phyloP scores from a whole-genome alignment of 441 rosid genomes.

The Jatropha multifida region DNA sequence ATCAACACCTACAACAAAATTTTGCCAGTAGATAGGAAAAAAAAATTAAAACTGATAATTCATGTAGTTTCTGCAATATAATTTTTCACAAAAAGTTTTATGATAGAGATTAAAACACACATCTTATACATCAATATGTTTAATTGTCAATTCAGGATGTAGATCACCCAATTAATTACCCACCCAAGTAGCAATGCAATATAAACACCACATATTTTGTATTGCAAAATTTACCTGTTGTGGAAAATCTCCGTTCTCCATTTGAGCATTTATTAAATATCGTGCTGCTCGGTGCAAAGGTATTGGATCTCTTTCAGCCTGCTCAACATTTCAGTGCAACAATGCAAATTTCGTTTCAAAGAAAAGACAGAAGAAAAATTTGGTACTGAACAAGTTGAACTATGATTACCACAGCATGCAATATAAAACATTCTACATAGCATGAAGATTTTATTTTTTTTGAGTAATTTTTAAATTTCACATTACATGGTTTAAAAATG shows the following conservation, averaged over 20 bases:
- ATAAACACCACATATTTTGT: background rate
- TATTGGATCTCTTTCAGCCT: conserved; percentile 54
- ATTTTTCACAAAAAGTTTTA: background rate
- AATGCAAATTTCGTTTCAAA: background rate
- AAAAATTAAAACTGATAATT: too few species aligned
- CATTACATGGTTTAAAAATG: too few species aligned
- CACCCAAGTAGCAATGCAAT: background rate
- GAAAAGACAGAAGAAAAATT: background rate
- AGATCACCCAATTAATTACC: too few species aligned
- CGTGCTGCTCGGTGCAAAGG: conserved; percentile 57
- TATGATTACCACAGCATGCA: background rate
- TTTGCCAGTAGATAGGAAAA: too few species aligned
- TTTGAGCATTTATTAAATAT: conserved; percentile 52
- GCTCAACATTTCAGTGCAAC: conserved; percentile 8
- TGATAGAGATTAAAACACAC: background rate
- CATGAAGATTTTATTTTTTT: too few species aligned
- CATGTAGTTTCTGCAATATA: background rate
- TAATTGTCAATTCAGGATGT: background rate
- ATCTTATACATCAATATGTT: too few species aligned
- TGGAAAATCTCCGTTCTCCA: conserved; percentile 66
- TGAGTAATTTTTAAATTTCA: too few species aligned
- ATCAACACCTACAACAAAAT: background rate
- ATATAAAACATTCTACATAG: background rate
- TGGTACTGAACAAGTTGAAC: background rate
- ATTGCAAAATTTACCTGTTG: conserved; percentile 38